A percentile compares a stretch with the other conserved stretches of the same genome.
These are phyloP conservation scores for Arthonia radiata DNA, from an alignment of 495 filamentous ascomycete species.

Conservation along the genomic window DNA sequence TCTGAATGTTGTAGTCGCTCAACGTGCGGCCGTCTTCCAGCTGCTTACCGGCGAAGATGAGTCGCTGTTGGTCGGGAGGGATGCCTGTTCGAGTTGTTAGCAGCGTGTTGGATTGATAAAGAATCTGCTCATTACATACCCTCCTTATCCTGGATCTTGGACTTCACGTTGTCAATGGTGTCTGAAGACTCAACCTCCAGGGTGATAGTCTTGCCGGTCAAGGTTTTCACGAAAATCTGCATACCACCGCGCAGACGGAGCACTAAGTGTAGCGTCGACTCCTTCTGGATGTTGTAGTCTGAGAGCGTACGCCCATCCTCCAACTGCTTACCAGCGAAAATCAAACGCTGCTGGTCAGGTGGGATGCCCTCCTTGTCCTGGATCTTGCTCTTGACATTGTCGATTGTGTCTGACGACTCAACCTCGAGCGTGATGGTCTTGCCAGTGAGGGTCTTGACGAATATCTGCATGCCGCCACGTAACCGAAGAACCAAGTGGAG, in stretches of 20 bases:
- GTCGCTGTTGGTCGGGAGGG: constrained; percentile 66
- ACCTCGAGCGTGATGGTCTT: constrained; percentile 52
- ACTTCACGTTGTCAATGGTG: constrained; percentile 84
- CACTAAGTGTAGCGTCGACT: constrained; percentile 90
- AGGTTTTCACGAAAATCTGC: constrained; percentile 88
- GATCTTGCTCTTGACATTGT: constrained; percentile 40
- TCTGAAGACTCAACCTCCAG: constrained; percentile 73
- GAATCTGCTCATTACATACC: too few species aligned
- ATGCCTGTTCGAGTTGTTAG: too few species aligned
- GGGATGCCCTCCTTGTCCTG: constrained; percentile 90
- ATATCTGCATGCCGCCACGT: constrained; percentile 53
- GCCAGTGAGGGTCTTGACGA: constrained; percentile 47
- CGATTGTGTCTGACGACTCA: constrained; percentile 31
- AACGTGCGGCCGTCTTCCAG: constrained; percentile 65
- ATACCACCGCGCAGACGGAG: constrained; percentile 94
- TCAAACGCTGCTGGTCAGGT: constrained; percentile 80
- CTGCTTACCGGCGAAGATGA: constrained; percentile 84
- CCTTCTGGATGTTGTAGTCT: constrained; percentile 99
- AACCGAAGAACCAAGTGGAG: constrained; percentile 46
- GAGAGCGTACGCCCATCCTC: constrained; percentile 77
- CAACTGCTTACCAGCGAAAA: constrained; percentile 92
- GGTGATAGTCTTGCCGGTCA: constrained; percentile 84
- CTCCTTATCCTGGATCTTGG: constrained; percentile 84
- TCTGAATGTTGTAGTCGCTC: constrained; percentile 85
- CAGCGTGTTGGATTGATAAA: too few species aligned